Conservation (phyloP, 2,329 filamentous ascomycete species). For the Zymoseptoria ardabiliae region DNA sequence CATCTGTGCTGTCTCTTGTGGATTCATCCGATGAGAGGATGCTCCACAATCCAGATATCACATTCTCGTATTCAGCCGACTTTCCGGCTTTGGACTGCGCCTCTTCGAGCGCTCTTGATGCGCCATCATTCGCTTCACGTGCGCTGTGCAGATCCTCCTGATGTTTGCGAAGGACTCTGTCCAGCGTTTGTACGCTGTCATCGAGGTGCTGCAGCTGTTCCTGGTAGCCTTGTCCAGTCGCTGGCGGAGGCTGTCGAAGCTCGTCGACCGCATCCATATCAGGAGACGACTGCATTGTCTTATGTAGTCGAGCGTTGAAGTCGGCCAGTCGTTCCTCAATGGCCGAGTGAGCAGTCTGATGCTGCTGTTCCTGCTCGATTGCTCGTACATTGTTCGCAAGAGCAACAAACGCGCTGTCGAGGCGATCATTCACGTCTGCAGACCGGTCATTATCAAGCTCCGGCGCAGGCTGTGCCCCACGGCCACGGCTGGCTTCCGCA, state of each 20-base stretch:
- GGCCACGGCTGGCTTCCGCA: conserved; percentile 21
- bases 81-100: conserved; percentile 29
- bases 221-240: conserved; percentile 51
- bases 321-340: conserved; percentile 27
- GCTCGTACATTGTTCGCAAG: conserved; percentile 23
- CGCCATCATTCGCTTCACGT: conserved; percentile 11
- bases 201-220: conserved; percentile 64
- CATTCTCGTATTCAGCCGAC: conserved; percentile 50
- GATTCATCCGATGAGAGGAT: conserved; percentile 39
- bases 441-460: conserved; percentile 15
- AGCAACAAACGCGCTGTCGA: conserved; percentile 20
- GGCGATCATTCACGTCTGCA: conserved; percentile 4
- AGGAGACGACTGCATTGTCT: conserved; percentile 33
- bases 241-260: conserved; percentile 52
- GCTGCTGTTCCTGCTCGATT: conserved; percentile 23
- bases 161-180: conserved; percentile 27
- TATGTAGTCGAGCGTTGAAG: conserved; percentile 27
- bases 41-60: conserved; percentile 47
- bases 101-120: conserved; percentile 14
- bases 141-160: conserved; percentile 22
- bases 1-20: conserved; percentile 43
- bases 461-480: conserved; percentile 18
- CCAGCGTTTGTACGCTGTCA: conserved; percentile 43
- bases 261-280: conserved; percentile 47
- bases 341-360: conserved; percentile 19